Percentiles rank a stretch among this genome's conserved stretches.
These are phyloP conservation scores for Coemansia sp. DNA, from an alignment of 192 early-diverging fungal species.

Conservation along the genomic window DNA sequence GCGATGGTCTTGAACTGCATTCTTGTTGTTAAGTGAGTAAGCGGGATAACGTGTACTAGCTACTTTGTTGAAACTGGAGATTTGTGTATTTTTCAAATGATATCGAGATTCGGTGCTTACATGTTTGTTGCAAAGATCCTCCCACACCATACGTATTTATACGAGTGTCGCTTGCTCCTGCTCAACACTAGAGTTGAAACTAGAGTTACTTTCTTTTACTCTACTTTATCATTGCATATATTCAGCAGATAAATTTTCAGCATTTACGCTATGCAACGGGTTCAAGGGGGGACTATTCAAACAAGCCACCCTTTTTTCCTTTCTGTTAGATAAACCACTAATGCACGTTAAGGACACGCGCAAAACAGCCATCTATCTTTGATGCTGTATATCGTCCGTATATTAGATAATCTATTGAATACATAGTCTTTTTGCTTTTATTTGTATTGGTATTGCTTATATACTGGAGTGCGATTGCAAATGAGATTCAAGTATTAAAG, in stretches of 20 bases:
- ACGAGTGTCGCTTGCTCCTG: background rate
- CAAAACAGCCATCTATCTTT: too few relatives aligned
- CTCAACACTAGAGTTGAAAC: too few relatives aligned
- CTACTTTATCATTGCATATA: too few relatives aligned
- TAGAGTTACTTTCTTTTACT: too few relatives aligned
- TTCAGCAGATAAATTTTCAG: too few relatives aligned
- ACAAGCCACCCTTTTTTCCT: background rate
- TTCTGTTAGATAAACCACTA: background rate
- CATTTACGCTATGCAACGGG: too few relatives aligned
- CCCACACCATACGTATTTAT: background rate
- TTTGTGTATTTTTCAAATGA: background rate
- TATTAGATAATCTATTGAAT: background rate
- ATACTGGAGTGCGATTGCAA: background rate
- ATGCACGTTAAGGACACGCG: too few relatives aligned
- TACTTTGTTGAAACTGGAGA: background rate
- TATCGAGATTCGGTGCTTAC: background rate
- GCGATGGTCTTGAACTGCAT: slow-evolving; percentile 56
- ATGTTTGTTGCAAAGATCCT: background rate
- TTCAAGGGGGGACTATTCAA: background rate
- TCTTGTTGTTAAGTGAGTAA: background rate
- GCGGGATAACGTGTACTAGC: background rate
- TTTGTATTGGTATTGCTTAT: background rate
- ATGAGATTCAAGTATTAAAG: background rate
- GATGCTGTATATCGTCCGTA: background rate
- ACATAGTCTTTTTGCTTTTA: background rate